phyloP scores from a whole-genome alignment of 1,284 basidiomycete genomes.

The Heterobasidion occidentale region DNA sequence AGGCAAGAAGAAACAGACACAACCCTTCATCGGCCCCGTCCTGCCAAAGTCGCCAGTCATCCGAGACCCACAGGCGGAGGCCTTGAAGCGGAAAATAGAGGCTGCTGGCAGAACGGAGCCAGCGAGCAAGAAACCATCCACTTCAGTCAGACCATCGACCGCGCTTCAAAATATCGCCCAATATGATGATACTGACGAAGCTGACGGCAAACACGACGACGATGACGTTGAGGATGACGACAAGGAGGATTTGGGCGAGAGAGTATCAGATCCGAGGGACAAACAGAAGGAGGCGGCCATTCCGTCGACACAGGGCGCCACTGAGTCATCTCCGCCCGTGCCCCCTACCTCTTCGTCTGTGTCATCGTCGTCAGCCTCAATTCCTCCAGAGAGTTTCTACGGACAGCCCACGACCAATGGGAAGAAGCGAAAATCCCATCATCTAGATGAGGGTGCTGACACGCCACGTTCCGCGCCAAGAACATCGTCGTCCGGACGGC shows the following conservation, averaged over 20 bases:
- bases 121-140: background rate
- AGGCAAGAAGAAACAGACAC: conserved; percentile 34
- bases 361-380: conserved; percentile 16
- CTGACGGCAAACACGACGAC: conserved; percentile 21
- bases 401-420: conserved; percentile 21
- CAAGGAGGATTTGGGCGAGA: conserved; percentile 32
- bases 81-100: conserved; percentile 57
- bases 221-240: conserved; percentile 42
- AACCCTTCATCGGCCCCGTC: conserved; percentile 58
- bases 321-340: conserved; percentile 10
- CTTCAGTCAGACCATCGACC: conserved; percentile 11
- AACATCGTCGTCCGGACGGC: no score
- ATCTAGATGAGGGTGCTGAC: conserved; percentile 19
- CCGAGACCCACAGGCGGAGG: conserved; percentile 53
- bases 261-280: conserved; percentile 11
- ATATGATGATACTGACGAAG: conserved; percentile 46
- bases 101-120: conserved; percentile 19
- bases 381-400: conserved; percentile 42
- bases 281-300: background rate
- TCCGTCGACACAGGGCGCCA: background rate
- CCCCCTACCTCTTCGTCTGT: conserved; percentile 12
- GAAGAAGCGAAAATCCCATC: conserved; percentile 35
- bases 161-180: conserved; percentile 41
- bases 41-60: conserved; percentile 21
- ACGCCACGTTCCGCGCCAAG: background rate